phyloP scores from a whole-genome alignment of 176 grass and related monocot genomes.

The Thinopyrum elongatum region DNA sequence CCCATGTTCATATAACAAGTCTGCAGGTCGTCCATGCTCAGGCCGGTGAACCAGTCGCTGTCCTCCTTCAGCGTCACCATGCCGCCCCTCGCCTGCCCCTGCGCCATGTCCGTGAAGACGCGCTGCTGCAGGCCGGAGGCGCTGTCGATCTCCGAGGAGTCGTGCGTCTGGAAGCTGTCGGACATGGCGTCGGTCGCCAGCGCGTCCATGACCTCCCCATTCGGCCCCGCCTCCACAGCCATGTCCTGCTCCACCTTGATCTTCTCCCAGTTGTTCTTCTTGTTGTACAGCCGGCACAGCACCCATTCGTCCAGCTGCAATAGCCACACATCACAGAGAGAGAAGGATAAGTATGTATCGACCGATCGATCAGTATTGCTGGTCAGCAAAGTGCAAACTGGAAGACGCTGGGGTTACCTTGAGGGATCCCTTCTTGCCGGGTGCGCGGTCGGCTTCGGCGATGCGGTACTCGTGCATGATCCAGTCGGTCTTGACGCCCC shows the following conservation, averaged over 20 bases:
- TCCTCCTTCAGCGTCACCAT: slow-evolving; percentile 54
- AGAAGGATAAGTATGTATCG: background rate
- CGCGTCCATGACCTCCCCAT: slow-evolving; percentile 35
- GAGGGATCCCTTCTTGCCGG: slow-evolving; percentile 51
- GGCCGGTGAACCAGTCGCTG: slow-evolving; percentile 47
- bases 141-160: slow-evolving; percentile 64
- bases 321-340: background rate
- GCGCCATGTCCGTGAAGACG: slow-evolving; percentile 23
- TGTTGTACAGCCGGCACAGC: slow-evolving; percentile 76
- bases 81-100: slow-evolving; percentile 7
- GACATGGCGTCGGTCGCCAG: slow-evolving; percentile 38
- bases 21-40: slow-evolving; percentile 58
- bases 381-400: background rate
- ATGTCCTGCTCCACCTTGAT: slow-evolving; percentile 32
- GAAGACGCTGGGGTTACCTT: slow-evolving; percentile 31
- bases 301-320: slow-evolving; percentile 73
- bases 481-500: slow-evolving; percentile 74
- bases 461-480: slow-evolving; percentile 90
- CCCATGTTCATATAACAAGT: slow-evolving; percentile 31
- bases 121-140: slow-evolving; percentile 13
- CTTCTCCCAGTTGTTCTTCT: slow-evolving; percentile 89
- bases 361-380: background rate
- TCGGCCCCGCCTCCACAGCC: background rate
- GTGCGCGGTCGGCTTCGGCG: slow-evolving; percentile 40
- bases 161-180: slow-evolving; percentile 59